phyloP scores from a whole-genome alignment of 2,329 filamentous ascomycete genomes.

The Nannizzia gypsea region DNA sequence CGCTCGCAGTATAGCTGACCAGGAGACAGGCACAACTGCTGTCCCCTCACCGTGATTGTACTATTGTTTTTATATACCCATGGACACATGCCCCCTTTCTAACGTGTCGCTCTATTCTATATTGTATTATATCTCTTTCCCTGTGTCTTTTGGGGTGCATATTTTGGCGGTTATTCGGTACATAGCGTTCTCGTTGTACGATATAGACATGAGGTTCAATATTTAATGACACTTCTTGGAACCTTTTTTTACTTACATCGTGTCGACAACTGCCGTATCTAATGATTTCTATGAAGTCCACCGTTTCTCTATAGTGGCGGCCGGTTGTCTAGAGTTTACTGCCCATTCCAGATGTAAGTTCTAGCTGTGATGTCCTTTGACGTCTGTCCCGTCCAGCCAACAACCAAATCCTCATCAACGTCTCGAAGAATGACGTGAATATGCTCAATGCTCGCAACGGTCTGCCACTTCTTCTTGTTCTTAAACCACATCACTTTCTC shows the following conservation, averaged over 20 bases:
- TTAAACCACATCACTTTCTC: constrained; percentile 3
- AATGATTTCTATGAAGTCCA: not conserved
- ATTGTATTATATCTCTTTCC: not conserved
- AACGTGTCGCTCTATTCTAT: not conserved
- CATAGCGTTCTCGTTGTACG: not conserved
- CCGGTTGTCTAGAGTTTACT: not conserved
- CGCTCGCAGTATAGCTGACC: not conserved
- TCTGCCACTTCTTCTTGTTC: constrained; percentile 3
- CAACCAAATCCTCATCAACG: not conserved
- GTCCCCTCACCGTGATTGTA: not conserved
- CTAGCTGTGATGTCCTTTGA: not conserved
- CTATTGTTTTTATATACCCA: not conserved
- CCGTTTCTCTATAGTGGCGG: not conserved
- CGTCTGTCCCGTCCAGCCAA: not conserved
- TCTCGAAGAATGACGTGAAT: constrained; percentile 2
- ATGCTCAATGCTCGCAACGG: constrained; percentile 1
- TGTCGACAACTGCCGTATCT: not conserved
- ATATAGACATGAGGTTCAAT: not conserved
- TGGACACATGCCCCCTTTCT: not conserved
- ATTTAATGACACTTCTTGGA: not conserved
- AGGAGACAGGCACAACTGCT: not conserved
- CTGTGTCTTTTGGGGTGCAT: not conserved
- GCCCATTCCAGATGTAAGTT: not conserved
- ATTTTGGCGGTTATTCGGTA: not conserved
- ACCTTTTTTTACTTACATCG: not conserved